phyloP scores from a whole-genome alignment of 192 early-diverging fungal genomes.

The Entomortierella parvispora region DNA sequence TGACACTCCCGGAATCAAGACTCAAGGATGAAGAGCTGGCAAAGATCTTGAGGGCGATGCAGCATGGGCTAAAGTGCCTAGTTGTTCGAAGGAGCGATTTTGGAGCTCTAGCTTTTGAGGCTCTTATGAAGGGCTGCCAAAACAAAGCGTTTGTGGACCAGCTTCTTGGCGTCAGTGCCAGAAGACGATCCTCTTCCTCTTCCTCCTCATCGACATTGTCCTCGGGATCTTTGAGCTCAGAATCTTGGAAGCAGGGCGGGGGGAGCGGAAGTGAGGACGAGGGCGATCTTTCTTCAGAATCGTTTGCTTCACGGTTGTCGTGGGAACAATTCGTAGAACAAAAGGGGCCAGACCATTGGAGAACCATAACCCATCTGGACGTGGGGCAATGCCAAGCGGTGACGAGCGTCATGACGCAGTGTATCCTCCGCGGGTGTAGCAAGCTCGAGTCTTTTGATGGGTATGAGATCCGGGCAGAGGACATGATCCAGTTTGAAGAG shows the following conservation, averaged over 20 bases:
- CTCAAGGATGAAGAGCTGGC: constrained; percentile 14
- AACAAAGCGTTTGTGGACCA: too few relatives aligned
- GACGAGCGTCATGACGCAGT: constrained; percentile 14
- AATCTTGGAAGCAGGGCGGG: too few relatives aligned
- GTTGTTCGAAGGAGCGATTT: constrained; percentile 34
- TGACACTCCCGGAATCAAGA: constrained; percentile 26
- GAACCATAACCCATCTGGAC: constrained; percentile 16
- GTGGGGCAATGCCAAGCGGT: constrained; percentile 22
- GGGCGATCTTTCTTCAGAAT: too few relatives aligned
- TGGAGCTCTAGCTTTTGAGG: constrained; percentile 2
- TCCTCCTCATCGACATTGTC: too few relatives aligned
- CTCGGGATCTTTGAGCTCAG: too few relatives aligned
- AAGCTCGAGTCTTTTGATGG: constrained; percentile 35
- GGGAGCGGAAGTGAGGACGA: too few relatives aligned
- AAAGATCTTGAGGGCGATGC: not conserved
- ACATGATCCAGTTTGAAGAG: not conserved
- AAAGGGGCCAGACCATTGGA: constrained; percentile 13
- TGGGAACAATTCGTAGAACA: too few relatives aligned
- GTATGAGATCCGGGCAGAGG: constrained; percentile 9
- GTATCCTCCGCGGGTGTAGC: constrained; percentile 15
- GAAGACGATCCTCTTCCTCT: too few relatives aligned
- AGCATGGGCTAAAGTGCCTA: constrained; percentile 5
- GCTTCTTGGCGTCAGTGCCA: too few relatives aligned
- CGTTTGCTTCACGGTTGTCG: too few relatives aligned
- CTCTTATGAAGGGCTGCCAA: constrained; percentile 3